A percentile compares a stretch with the other conserved stretches of the same genome.
phyloP scores from a whole-genome alignment of 148 eudicot genomes.

The Heliamphora exappendiculata region DNA sequence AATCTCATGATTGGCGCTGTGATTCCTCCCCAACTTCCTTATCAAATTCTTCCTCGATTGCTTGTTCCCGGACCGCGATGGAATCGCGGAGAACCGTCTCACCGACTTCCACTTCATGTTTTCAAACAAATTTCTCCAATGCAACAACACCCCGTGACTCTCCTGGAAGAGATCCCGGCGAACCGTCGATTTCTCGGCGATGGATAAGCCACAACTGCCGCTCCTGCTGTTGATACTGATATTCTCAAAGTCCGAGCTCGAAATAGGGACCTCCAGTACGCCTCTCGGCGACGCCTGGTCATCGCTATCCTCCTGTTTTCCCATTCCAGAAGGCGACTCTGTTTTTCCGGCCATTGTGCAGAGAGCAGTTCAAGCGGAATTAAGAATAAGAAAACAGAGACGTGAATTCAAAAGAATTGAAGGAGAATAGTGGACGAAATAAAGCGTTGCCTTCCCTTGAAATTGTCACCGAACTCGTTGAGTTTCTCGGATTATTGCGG shows the following conservation, averaged over 20 bases:
- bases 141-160: slow-evolving; percentile 22
- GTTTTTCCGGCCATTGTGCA: slow-evolving; percentile 15
- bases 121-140: slow-evolving; percentile 44
- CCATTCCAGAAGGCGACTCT: slow-evolving; percentile 3
- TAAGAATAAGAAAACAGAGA: neutral
- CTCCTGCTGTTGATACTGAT: slow-evolving; percentile 21
- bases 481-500: neutral
- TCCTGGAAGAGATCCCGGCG: neutral
- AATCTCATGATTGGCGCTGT: no score
- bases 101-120: slow-evolving; percentile 45
- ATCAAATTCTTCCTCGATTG: slow-evolving; percentile 31
- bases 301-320: neutral
- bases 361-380: neutral
- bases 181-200: slow-evolving; percentile 16
- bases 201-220: slow-evolving; percentile 19
- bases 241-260: slow-evolving; percentile 34
- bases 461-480: slow-evolving; percentile 2
- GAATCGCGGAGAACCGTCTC: slow-evolving; percentile 35
- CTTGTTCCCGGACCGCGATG: slow-evolving; percentile 33
- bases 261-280: slow-evolving; percentile 43
- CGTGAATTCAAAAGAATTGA: no score
- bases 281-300: slow-evolving; percentile 62
- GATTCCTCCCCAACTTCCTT: no score
- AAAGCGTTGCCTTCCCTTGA: slow-evolving; percentile 27
- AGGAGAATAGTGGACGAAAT: no score